These are phyloP conservation scores for Moesziomyces sp. DNA, from an alignment of 1,284 basidiomycete species.

Conservation along the genomic window DNA sequence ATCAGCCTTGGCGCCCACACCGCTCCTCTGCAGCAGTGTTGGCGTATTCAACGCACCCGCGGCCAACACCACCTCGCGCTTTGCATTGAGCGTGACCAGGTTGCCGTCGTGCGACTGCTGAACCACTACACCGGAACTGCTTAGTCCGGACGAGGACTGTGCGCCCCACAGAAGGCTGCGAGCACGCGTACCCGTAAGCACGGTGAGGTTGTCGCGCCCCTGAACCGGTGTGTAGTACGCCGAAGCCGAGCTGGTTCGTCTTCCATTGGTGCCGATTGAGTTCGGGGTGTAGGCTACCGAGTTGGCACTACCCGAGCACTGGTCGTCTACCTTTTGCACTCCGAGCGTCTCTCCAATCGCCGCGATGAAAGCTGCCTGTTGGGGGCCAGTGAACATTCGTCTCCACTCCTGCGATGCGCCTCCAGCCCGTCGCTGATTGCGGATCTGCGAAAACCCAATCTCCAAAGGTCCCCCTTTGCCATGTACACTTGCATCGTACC, in stretches of 20 bases:
- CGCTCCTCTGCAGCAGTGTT: conserved; percentile 69
- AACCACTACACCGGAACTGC: conserved; percentile 20
- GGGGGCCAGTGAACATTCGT: conserved; percentile 74
- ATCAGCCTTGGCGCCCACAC: conserved; percentile 68
- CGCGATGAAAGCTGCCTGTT: conserved; percentile 72
- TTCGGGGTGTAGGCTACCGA: conserved; percentile 73
- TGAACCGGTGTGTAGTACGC: conserved; percentile 70
- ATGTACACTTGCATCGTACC: conserved; percentile 70
- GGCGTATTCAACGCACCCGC: conserved; percentile 70
- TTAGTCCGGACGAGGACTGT: conserved; percentile 22
- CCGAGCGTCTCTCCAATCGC: conserved; percentile 72
- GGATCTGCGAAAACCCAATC: conserved; percentile 69
- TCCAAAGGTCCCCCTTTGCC: conserved; percentile 73
- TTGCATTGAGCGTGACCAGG: conserved; percentile 59
- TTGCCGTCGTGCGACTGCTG: conserved; percentile 18
- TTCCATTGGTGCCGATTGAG: conserved; percentile 41
- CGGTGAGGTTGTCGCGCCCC: conserved; percentile 75
- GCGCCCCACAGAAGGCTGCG: conserved; percentile 57
- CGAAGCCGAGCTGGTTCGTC: conserved; percentile 67
- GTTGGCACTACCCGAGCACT: conserved; percentile 74
- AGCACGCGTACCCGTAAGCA: conserved; percentile 68
- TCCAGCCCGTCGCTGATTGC: background rate
- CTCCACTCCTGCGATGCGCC: conserved; percentile 45
- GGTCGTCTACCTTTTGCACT: conserved; percentile 71
- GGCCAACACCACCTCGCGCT: conserved; percentile 69